Base-by-base conservation (phyloP, 1,284 basidiomycete genomes). In the Trichosporon sp. region DNA sequence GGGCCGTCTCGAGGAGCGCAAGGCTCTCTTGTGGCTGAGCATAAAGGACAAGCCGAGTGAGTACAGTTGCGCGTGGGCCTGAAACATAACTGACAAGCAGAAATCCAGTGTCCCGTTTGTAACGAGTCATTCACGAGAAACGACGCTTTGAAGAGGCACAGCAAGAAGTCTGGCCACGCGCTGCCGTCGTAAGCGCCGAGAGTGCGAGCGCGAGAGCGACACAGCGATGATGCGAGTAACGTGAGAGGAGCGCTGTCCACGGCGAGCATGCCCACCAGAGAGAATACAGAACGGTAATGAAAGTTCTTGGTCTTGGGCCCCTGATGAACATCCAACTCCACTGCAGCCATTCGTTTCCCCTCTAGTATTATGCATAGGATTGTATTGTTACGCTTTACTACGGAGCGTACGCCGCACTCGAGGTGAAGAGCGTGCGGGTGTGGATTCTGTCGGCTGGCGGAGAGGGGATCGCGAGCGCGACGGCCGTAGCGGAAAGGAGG, bases 101-200 rank as follows among this genome's bases (percentile, higher is more conserved):
- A 63, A 35, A 63, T 63, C 59, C 59, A 63, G 59, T 68, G 14
- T 35, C 21, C 37, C 11, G 61, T 59, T 19, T n/a, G 61, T 31
- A 63, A 63, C 59, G 59, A 63, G 59, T 35, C 31, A 2, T 37
- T 43, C 37, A 68, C 31, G 37, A 31, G 43, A 21, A 31, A 40
- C 12, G 82, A 83, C 73, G 82, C 82, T 5, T 70, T 83, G 21
- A 83, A 83, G 71, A 71, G 82, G 65, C 82, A 83, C 74, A 76
- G 77, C n/a, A 83, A 83, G 71, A 81, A 83, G 70, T 63, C 59
- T 14, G 59, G 59, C 4, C 59, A 63, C 7, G 59, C 59, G 31
- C 59, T 63, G 59, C 76, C 59, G 4, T 7, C 14, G 4, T 63
- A 37, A 26, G 26, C 26, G 32, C 5, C 59, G 8, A 40, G 38